phyloP scores from a whole-genome alignment of 768 basidiomycete genomes.

The Termitomyces sp. region DNA sequence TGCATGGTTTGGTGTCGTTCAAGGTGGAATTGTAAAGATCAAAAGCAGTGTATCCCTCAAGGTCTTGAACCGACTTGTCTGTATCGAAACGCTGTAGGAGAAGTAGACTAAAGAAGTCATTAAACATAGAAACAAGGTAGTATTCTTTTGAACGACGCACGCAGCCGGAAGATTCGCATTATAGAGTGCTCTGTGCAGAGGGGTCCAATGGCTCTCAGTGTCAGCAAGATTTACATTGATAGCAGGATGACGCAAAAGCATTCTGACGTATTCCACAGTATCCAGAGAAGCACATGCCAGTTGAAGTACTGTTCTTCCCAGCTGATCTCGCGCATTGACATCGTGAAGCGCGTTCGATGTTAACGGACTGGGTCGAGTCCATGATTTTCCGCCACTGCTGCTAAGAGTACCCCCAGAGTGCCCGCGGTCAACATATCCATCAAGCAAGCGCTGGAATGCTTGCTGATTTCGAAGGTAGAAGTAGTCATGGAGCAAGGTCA shows the following conservation, averaged over 20 bases:
- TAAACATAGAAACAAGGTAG: neutral
- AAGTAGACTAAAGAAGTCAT: constrained; percentile 43
- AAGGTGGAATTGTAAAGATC: constrained; percentile 92
- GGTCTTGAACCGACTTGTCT: constrained; percentile 69
- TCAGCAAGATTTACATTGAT: constrained; percentile 81
- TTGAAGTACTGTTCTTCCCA: constrained; percentile 79
- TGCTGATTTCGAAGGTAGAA: constrained; percentile 67
- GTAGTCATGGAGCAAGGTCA: constrained; percentile 79
- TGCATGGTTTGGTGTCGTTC: constrained; percentile 58
- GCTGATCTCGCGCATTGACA: constrained; percentile 66
- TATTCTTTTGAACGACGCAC: constrained; percentile 31
- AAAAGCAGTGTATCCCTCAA: constrained; percentile 86
- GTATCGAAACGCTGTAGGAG: constrained; percentile 72
- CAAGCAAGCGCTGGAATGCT: constrained; percentile 73
- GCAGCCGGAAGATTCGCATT: constrained; percentile 67
- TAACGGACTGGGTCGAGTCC: constrained; percentile 43
- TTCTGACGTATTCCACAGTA: constrained; percentile 69
- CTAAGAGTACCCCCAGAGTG: constrained; percentile 28
- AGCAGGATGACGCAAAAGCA: constrained; percentile 68
- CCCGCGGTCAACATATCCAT: constrained; percentile 36
- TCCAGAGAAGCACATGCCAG: constrained; percentile 68
- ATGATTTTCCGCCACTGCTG: constrained; percentile 51
- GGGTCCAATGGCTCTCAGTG: constrained; percentile 84
- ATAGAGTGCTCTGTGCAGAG: constrained; percentile 85
- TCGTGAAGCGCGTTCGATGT: constrained; percentile 30